Evolutionary conservation across 345 rosid genomes (phyloP), one percentile per base, ranked within the genome.

Genomic region (Euphorbia tirucalli): DNA sequence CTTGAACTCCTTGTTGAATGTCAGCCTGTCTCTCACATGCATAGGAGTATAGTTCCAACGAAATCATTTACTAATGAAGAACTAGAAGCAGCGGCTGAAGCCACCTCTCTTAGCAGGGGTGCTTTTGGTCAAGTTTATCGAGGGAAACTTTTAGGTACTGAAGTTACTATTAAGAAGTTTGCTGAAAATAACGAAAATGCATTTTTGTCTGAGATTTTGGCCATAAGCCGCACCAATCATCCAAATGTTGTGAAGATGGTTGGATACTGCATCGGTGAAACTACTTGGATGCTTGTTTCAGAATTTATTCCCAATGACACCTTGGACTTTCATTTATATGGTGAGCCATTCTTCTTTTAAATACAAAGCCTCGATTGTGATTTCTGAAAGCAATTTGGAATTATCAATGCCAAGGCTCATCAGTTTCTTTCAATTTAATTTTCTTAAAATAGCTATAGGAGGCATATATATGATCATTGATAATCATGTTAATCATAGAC

Each of bases 191-290:
- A 69, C 30, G 74, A 75, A 41, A 62, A 62, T 30, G 69, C 59
- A 16, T 75, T 75, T 69, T 68, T 28, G 63, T 73, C 78, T 0
- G 78, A 75, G 74, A 69, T 75, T 69, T 73, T 63, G 69, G 68
- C n/a, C 27, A 54, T 75, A 16, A 75, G 74, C 69, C 57, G 78
- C 0, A 9, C 65, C 9, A 73, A 75, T 62, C 52, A 46, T 16
- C 52, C 52, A 0, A 46, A 46, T 16, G 11, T 46, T 46, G 3
- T 16, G 16, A 46, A 69, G 1, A 30, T 75, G 58, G 19, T 70
- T 54, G 78, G 78, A 31, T 70, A 55, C 60, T 63, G 74, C 74
- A 55, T 63, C 13, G 32, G 32, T 5, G 59, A 68, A 13, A 44
- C 48, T 22, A 69, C 55, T 4, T 54, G 74, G 16, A 24, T 69